Evolutionary conservation across 306 rosid species (phyloP), one percentile per base, ranked within the genome.

Genomic region (Adenanthera pavonina): DNA sequence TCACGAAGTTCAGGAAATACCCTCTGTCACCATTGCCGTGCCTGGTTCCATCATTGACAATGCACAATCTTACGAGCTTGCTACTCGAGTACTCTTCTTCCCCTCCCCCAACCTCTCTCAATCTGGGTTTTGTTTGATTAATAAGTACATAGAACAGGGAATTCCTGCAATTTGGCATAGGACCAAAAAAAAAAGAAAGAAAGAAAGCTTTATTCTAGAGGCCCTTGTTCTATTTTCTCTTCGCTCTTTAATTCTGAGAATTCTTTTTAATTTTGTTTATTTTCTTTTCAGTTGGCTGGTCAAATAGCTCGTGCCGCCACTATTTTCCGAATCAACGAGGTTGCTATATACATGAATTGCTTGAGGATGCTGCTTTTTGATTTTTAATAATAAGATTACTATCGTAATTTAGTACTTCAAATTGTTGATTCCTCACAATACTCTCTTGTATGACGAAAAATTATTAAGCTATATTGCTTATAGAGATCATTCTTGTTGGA

Each of bases 271-370:
- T 53, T 44, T 67, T 38, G 13, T 70, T 20, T 3, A 53, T 69
- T 68, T 0, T 35, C 75, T 41, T 87, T 72, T 65, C 87, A 96
- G 99, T 81, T 96, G 87, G 98, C 97, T 85, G 91, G 99, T 82
- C 97, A 92, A 86, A 92, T 96, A 46, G 97, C 99, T 69, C 99
- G 99, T 36, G 99, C 99, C 7, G 94, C 95, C 16, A 92, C 99
- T 14, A 93, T 96, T 91, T 95, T 95, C 80, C 92, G 96, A 84
- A 89, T 95, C 78, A 87, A 93, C 25, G 99, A 96, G 98, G 99
- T 95, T 72, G 72, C 34, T 77, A 7, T 82, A 35, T 69, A 30
- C 84, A 34, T 75, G 33, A 16, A 41, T 61, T 8, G 30, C 59
- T 76, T 72, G 49, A 13, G 38, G 19, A 3, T 54, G 40, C 64